Percentiles rank a stretch among this genome's conserved stretches.
phyloP scores from a whole-genome alignment of 805 yeast genomes.

The Cyberlindnera saturnus region DNA sequence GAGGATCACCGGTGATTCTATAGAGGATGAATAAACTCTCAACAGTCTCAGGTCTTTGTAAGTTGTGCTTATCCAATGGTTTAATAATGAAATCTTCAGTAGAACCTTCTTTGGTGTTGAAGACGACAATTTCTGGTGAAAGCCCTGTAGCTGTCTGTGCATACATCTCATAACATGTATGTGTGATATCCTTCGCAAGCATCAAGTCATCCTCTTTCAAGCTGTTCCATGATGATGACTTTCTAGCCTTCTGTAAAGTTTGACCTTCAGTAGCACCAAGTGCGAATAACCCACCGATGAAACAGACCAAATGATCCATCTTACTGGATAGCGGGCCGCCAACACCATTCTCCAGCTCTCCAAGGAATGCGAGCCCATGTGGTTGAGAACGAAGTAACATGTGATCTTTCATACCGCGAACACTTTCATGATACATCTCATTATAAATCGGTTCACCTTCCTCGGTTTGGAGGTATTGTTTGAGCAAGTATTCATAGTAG shows the following conservation, averaged over 20 bases:
- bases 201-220: conserved; percentile 56
- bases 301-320: conserved; percentile 93
- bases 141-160: conserved; percentile 68
- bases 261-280: conserved; percentile 83
- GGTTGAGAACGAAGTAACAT: conserved; percentile 59
- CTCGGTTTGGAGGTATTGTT: conserved; percentile 77
- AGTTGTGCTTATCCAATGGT: conserved; percentile 69
- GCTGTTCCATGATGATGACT: conserved; percentile 49
- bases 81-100: conserved; percentile 60
- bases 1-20: conserved; percentile 72
- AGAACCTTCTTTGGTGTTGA: conserved; percentile 49
- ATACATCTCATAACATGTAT: conserved; percentile 83
- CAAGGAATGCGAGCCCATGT: conserved; percentile 57
- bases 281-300: conserved; percentile 83
- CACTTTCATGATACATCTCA: conserved; percentile 71
- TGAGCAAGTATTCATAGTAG: conserved; percentile 81
- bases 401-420: conserved; percentile 68
- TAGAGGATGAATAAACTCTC: conserved; percentile 79
- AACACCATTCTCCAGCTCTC: conserved; percentile 73
- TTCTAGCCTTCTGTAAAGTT: conserved; percentile 48
- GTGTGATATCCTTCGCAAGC: conserved; percentile 67
- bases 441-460: conserved; percentile 54
- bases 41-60: conserved; percentile 92
- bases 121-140: conserved; percentile 84
- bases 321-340: conserved; percentile 53